Base-by-base conservation (phyloP, 495 filamentous ascomycete genomes). In the Elasticomyces elasticus region DNA sequence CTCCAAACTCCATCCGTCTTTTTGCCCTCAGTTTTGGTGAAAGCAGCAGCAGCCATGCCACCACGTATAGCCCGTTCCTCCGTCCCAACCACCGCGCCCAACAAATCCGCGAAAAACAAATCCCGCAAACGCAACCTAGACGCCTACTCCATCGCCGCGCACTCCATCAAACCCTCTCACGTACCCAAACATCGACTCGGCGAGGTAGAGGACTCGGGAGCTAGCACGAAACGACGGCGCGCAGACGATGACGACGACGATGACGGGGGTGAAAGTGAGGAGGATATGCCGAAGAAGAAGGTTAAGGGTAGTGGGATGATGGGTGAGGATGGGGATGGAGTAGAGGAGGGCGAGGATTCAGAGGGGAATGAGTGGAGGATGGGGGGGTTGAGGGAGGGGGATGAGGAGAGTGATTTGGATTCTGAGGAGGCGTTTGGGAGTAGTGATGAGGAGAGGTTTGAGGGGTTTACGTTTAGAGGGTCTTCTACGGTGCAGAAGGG, bases 391-490 rank as follows among this genome's bases (percentile, higher is more conserved):
- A 81, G 82, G 17, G 81, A 77, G 45, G 62, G 61, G 13, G 69
- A 71, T 43, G 63, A 64, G 22, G 69, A 71, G 47, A 64, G 60
- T n/a, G 67, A 85, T 75, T 52, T 97, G 45, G 89, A 97, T 65
- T 89, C 84, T 58, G 91, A 96, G 54, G 91, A 95, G 64, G 91
- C 91, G 28, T 85, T 96, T 74, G 91, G 89, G 9, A 83, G 80
- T 69, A 51, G 76, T 69, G 42, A 82, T 71, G 58, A 79, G 76
- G 61, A 69, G 66, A 59, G 51, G 46, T 72, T 70, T 55, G 67
- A 69, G 50, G 68, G 65, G 1, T 69, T 62, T 46, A 58, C 62
- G 22, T 68, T 67, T 58, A 54, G 68, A 26, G 68, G 66, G 1
- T 58, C 54, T 13, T 28, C 17, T 4, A 59, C 23, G 69, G 74